Percentiles rank a stretch among this genome's conserved stretches.
phyloP scores from a whole-genome alignment of 2,329 filamentous ascomycete genomes.

The Fusarium sp. region DNA sequence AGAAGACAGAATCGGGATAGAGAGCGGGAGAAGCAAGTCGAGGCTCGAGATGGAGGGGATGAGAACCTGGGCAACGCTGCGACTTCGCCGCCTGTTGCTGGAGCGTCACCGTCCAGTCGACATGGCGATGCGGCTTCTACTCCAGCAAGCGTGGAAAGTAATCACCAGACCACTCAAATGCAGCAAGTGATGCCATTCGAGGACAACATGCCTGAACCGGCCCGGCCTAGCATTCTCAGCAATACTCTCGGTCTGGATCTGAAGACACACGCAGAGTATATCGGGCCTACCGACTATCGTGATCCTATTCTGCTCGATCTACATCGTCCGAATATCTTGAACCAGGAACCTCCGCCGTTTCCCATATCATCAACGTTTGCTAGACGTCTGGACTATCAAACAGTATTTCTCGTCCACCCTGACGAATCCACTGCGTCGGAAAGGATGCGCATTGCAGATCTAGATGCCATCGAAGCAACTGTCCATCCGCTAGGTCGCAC shows the following conservation, averaged over 20 bases:
- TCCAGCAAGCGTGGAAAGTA: slow-evolving; percentile 44
- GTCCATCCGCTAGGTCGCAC: slow-evolving; percentile 73
- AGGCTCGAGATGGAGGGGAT: slow-evolving; percentile 36
- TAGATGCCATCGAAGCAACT: slow-evolving; percentile 69
- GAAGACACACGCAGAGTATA: slow-evolving; percentile 70
- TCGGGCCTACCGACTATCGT: slow-evolving; percentile 70
- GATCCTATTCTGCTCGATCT: slow-evolving; percentile 70
- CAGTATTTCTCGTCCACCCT: slow-evolving; percentile 55
- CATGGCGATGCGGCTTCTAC: slow-evolving; percentile 46
- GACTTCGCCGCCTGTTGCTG: slow-evolving; percentile 32
- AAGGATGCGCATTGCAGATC: slow-evolving; percentile 57
- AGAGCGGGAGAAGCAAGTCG: slow-evolving; percentile 36
- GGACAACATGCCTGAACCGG: slow-evolving; percentile 34
- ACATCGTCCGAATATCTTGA: slow-evolving; percentile 63
- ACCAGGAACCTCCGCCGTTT: slow-evolving; percentile 23
- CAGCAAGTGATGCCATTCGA: slow-evolving; percentile 36
- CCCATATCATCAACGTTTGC: slow-evolving; percentile 42
- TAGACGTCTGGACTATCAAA: slow-evolving; percentile 53
- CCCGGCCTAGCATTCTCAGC: slow-evolving; percentile 52
- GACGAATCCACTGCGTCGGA: slow-evolving; percentile 54
- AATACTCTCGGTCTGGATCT: slow-evolving; percentile 68
- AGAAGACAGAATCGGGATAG: slow-evolving; percentile 46
- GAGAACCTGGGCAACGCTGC: slow-evolving; percentile 30
- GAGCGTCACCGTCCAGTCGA: slow-evolving; percentile 41
- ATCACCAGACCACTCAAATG: slow-evolving; percentile 30